These are phyloP conservation scores for Amphichorda felina DNA, from an alignment of 2,329 filamentous ascomycete genomes.

Conservation along the genomic window DNA sequence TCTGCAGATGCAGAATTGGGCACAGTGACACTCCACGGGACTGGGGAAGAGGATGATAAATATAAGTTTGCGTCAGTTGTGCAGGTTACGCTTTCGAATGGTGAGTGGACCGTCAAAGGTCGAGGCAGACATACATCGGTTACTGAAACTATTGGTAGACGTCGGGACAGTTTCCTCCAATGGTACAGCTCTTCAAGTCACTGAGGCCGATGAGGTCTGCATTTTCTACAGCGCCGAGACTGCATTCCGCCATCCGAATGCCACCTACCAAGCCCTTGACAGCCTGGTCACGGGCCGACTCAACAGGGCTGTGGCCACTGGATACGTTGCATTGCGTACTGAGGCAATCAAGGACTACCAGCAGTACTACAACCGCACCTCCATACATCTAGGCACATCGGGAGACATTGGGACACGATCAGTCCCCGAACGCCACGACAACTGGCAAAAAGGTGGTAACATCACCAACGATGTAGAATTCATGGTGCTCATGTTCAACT, in stretches of 20 bases:
- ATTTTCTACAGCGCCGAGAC: conserved; percentile 7
- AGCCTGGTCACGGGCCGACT: too few relatives aligned
- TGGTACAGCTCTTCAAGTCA: too few relatives aligned
- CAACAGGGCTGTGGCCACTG: not conserved
- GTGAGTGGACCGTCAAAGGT: too few relatives aligned
- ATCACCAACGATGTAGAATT: too few relatives aligned
- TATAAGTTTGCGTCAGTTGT: conserved; percentile 2
- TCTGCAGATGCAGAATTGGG: not conserved
- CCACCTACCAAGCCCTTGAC: too few relatives aligned
- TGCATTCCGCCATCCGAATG: conserved; percentile 1
- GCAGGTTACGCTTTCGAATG: conserved; percentile 3
- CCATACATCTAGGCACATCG: too few relatives aligned
- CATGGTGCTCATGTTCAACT: too few relatives aligned
- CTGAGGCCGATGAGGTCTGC: conserved; percentile 6
- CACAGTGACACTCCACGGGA: conserved; percentile 1
- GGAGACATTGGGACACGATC: too few relatives aligned
- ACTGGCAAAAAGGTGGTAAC: too few relatives aligned
- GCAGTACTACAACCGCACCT: conserved; percentile 5
- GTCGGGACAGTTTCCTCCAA: too few relatives aligned
- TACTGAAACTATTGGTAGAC: conserved; percentile 2
- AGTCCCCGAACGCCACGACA: too few relatives aligned
- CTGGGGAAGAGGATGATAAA: conserved; percentile 1
- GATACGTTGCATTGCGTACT: not conserved
- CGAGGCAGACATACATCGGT: too few relatives aligned
- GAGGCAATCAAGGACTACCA: conserved; percentile 5